These are phyloP conservation scores for Scutellaria minor DNA, from an alignment of 257 asterid species.

Conservation along the genomic window DNA sequence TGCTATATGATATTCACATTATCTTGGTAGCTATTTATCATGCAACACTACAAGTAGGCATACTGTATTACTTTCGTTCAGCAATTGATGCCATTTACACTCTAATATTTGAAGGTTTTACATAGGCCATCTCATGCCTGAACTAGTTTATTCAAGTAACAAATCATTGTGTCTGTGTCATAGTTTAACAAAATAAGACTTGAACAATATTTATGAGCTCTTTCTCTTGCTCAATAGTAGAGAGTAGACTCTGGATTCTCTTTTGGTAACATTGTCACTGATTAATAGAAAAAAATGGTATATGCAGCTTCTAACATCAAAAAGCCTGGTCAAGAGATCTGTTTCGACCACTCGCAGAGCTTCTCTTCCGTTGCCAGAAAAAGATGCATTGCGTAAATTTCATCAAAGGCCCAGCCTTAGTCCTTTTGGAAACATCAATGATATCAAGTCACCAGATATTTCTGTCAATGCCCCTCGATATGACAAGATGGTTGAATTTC, in stretches of 20 bases:
- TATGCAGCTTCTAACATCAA: constrained; percentile 62
- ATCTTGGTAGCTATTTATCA: neutral
- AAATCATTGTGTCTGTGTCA: neutral
- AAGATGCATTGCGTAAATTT: constrained; percentile 44
- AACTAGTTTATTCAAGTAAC: neutral
- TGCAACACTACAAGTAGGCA: neutral
- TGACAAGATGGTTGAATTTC: constrained; percentile 80
- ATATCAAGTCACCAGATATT: constrained; percentile 66
- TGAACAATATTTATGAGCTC: constrained; percentile 11
- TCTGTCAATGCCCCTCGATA: constrained; percentile 84
- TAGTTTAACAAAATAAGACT: neutral
- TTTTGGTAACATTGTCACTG: constrained; percentile 26
- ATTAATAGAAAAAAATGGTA: constrained; percentile 10
- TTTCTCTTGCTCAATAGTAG: constrained; percentile 8
- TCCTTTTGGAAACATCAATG: constrained; percentile 44
- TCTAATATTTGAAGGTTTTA: neutral
- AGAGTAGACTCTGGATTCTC: constrained; percentile 20
- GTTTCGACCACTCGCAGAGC: constrained; percentile 66
- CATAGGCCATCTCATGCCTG: constrained; percentile 3
- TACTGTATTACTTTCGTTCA: neutral
- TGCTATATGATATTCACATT: neutral
- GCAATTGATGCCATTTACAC: constrained; percentile 10
- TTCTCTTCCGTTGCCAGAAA: constrained; percentile 66
- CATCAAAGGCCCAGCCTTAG: constrained; percentile 48
- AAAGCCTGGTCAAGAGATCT: constrained; percentile 55